Conservation (phyloP, 768 basidiomycete genomes). For the Coprinopsis sp. region DNA sequence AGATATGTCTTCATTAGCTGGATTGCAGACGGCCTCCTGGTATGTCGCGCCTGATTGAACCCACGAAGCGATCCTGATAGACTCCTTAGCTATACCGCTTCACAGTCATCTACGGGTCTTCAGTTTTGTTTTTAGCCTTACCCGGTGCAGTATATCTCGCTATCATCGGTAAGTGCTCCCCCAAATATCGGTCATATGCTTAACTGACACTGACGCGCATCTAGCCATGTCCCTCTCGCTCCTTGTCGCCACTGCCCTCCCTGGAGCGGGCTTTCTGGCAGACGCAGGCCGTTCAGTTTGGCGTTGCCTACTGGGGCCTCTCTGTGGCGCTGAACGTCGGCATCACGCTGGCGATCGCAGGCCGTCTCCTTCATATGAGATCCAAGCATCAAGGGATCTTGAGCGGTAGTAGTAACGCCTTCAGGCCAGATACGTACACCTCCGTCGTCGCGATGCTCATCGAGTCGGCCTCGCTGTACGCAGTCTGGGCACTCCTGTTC, state of each 20-base stretch:
- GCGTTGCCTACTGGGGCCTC: slow-evolving; percentile 31
- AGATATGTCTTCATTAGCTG: slow-evolving; percentile 16
- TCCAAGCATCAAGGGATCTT: slow-evolving; percentile 16
- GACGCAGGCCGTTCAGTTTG: slow-evolving; percentile 22
- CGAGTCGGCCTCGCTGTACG: slow-evolving; percentile 35
- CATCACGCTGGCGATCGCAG: slow-evolving; percentile 31
- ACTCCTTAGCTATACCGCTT: slow-evolving; percentile 12
- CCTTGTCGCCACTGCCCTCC: slow-evolving; percentile 7
- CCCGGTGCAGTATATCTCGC: slow-evolving; percentile 10
- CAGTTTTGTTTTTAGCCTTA: slow-evolving; percentile 1
- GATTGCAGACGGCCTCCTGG: slow-evolving; percentile 17
- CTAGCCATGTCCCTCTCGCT: slow-evolving; percentile 10
- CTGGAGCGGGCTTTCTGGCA: slow-evolving; percentile 13
- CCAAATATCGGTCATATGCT: neutral
- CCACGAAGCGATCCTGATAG: neutral
- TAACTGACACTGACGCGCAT: neutral
- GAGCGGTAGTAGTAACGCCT: slow-evolving; percentile 19
- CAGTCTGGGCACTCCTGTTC: slow-evolving; percentile 27
- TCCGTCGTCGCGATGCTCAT: slow-evolving; percentile 31
- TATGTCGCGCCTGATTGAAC: neutral
- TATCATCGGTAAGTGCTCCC: slow-evolving; percentile 9
- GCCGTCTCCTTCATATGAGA: slow-evolving; percentile 29
- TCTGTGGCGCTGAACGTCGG: slow-evolving; percentile 34
- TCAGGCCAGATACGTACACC: slow-evolving; percentile 27
- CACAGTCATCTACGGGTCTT: slow-evolving; percentile 10